Evolutionary conservation across 805 yeast genomes (phyloP), one percentile per base, ranked within the genome.

Genomic region (Maudiozyma turicensis): DNA sequence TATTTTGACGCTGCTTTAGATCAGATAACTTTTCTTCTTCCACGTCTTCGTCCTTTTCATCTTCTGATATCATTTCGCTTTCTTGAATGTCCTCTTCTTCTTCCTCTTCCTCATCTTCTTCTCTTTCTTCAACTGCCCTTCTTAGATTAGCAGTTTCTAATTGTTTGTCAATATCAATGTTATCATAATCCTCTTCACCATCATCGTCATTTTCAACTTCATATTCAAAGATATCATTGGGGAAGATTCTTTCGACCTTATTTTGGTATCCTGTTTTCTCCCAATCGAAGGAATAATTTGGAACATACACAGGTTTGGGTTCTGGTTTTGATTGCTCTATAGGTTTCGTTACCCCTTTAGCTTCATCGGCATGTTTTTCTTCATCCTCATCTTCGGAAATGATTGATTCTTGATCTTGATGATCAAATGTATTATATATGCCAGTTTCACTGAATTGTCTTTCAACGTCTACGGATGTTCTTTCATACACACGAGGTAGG

Each of bases 191-290:
- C 13, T 11, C 43, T 28, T 26, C 43, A 5, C 28, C 44, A 30
- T 42, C 20, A 5, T 30, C n/a, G 5, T 30, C 34, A 9, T 42
- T 28, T 31, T 31, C 71, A 34, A 73, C 60, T n/a, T 76, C 80
- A 48, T 54, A 54, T 56, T 51, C 55, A 29, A 54, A 54, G 28
- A 54, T 49, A 30, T 50, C 51, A 28, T 33, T 56, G 6, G 56
- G 59, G 41, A 52, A 52, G 6, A 52, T 51, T 44, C 60, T 49
- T 26, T 59, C 58, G 5, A 55, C 63, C 10, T 48, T 48, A 2
- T 41, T 14, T 10, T 51, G 42, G 33, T 60, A 54, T 30, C 49
- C 49, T 5, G 58, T 45, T 8, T 33, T 46, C 47, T 59, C 64
- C 63, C 63, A 60, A 13, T 50, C 58, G 46, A 59, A 59, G 9